A percentile compares a stretch with the other conserved stretches of the same genome.
Evolutionary conservation across 2,329 filamentous ascomycete species (phyloP).

Genomic region (Boeremia exigua): DNA sequence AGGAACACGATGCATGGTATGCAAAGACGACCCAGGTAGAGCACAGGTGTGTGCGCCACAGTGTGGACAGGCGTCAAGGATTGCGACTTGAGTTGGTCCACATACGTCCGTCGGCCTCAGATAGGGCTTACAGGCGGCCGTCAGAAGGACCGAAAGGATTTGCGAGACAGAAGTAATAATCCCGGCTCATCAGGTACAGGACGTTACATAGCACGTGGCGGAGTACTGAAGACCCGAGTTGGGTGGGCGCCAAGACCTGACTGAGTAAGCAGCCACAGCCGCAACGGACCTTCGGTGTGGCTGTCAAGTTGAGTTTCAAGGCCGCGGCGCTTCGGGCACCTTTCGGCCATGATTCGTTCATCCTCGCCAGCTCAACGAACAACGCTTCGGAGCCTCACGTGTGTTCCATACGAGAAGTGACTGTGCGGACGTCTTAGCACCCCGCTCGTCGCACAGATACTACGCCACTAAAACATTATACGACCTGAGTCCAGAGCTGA

Average conservation of each 20-base stretch:
- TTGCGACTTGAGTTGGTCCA: background rate
- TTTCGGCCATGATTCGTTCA: background rate
- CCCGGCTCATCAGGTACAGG: background rate
- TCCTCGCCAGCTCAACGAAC: background rate
- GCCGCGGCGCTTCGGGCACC: background rate
- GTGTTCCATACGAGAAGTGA: background rate
- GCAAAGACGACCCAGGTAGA: background rate
- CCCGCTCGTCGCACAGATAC: background rate
- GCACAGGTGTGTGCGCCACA: background rate
- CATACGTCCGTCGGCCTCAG: background rate
- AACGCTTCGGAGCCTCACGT: background rate
- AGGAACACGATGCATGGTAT: background rate
- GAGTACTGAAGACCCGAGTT: background rate
- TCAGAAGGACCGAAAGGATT: background rate
- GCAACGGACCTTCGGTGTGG: background rate
- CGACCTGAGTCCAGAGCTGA: background rate
- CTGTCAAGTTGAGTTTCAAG: background rate
- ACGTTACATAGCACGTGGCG: background rate
- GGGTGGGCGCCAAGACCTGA: background rate
- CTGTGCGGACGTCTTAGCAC: background rate
- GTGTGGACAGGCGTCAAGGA: background rate
- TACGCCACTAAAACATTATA: background rate
- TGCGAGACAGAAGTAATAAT: background rate
- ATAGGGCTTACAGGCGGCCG: background rate
- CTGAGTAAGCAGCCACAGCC: background rate